phyloP scores from a whole-genome alignment of 176 grass and related monocot genomes.

The Phoenix roebelenii region DNA sequence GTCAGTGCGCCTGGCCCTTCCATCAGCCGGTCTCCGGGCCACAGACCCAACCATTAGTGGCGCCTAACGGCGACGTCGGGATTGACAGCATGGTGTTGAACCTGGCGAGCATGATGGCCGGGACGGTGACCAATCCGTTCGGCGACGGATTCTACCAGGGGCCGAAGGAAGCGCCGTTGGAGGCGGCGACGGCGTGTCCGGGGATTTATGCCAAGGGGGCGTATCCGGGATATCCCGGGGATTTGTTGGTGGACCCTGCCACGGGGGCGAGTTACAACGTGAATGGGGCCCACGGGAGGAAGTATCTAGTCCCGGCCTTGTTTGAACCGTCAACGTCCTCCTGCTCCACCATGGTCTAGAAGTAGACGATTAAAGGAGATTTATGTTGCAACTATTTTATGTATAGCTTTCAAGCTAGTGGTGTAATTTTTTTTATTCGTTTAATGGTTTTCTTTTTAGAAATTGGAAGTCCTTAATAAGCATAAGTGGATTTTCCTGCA shows the following conservation, averaged over 20 bases:
- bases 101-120: conserved; percentile 52
- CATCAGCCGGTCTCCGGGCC: conserved; percentile 55
- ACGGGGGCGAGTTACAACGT: conserved; percentile 62
- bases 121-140: conserved; percentile 56
- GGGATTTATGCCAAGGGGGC: conserved; percentile 61
- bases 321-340: conserved; percentile 43
- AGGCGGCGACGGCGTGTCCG: conserved; percentile 55
- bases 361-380: too few relatives aligned
- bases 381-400: too few relatives aligned
- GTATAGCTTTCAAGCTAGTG: too few relatives aligned
- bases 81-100: conserved; percentile 55
- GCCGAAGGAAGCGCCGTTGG: conserved; percentile 43
- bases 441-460: too few relatives aligned
- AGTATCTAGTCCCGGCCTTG: conserved; percentile 43
- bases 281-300: conserved; percentile 45
- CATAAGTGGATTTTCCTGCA: too few relatives aligned
- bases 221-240: conserved; percentile 47
- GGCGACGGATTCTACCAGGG: conserved; percentile 72
- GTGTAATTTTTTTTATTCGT: too few relatives aligned
- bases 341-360: conserved; percentile 50
- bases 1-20: conserved; percentile 43
- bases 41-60: conserved; percentile 26
- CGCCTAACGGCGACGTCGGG: conserved; percentile 52
- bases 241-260: conserved; percentile 31
- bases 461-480: too few relatives aligned